Base-by-base conservation (phyloP, 2,329 filamentous ascomycete genomes). In the Aureobasidium pullulans region DNA sequence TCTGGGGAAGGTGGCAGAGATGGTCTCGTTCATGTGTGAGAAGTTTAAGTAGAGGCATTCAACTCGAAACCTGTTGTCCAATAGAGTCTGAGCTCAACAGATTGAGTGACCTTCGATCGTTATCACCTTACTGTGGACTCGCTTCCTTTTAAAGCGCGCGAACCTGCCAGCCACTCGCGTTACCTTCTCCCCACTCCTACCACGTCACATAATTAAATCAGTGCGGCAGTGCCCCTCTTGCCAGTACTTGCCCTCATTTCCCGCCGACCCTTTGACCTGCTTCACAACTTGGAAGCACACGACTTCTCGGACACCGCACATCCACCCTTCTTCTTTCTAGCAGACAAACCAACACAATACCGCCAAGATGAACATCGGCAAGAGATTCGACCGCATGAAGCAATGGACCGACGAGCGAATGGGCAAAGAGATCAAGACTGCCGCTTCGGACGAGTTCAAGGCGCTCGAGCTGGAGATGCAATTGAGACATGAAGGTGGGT, bases 401-500 rank as follows among this genome's bases (percentile, higher is more conserved):
- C 93, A 97, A 87, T 97, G 93, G 93, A 90, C 92, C 39, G 90
- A 90, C 66, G 93, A 97, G 78, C 90, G 92, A 76, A 96, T 97
- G 89, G 93, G 93, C 67, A 84, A 84, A 65, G 92, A 96, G 75
- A 83, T 86, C 75, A 94, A 91, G 77, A 96, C 93, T 9, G 84
- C 81, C 71, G 85, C 90, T 64, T 88, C 90, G 0, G 91, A 97
- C 56, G 88, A 96, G 69, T 97, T 97, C 82, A 95, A 89, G 76
- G 83, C 84, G 62, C 77, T 97, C 67, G 92, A 97, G 76, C 80
- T 84, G 59, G 93, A 97, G 76, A 97, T 97, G 91, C 81, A 83
- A 60, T 79, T 96, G 68, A 84, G 93, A 64, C 87, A 95, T 65
- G 89, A 96, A 65, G 93, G 92, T 96, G 79, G 59, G 79, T 69